Percentiles rank a stretch among this genome's conserved stretches.
Conservation (phyloP, 2,329 filamentous ascomycete genomes). For the Thermoascus crustaceus region DNA sequence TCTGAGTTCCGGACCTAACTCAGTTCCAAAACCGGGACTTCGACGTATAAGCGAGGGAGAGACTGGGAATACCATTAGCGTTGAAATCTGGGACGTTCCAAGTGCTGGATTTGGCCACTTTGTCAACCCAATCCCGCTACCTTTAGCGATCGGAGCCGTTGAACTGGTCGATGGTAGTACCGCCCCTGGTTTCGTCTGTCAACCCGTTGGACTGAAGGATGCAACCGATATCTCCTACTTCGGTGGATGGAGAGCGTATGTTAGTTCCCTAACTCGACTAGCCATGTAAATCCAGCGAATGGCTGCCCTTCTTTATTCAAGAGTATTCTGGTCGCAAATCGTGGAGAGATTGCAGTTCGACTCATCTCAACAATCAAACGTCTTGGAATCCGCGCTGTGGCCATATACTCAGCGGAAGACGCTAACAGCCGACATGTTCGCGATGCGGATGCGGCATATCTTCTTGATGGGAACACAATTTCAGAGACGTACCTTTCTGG, state of each 20-base stretch:
- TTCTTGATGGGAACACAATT: no score
- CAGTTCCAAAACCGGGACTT: no score
- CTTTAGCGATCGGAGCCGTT: neutral
- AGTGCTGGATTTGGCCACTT: no score
- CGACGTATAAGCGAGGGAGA: no score
- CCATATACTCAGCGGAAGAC: neutral
- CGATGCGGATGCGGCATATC: neutral
- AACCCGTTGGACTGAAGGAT: neutral
- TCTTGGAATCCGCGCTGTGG: neutral
- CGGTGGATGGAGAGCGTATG: slow-evolving; percentile 1
- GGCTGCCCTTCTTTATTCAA: no score
- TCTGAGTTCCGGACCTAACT: no score
- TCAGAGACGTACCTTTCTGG: no score
- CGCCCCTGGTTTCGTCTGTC: neutral
- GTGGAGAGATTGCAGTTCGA: slow-evolving; percentile 17
- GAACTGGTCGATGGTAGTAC: neutral
- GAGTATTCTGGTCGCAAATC: slow-evolving; percentile 19
- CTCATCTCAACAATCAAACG: neutral
- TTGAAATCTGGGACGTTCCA: neutral
- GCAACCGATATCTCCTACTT: neutral
- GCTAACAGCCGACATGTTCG: neutral
- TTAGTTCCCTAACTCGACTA: no score
- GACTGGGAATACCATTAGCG: no score
- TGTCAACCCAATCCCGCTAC: no score
- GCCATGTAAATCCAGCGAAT: no score